These are phyloP conservation scores for Calonectria pteridis DNA, from an alignment of 2,329 filamentous ascomycete genomes.

Conservation along the genomic window DNA sequence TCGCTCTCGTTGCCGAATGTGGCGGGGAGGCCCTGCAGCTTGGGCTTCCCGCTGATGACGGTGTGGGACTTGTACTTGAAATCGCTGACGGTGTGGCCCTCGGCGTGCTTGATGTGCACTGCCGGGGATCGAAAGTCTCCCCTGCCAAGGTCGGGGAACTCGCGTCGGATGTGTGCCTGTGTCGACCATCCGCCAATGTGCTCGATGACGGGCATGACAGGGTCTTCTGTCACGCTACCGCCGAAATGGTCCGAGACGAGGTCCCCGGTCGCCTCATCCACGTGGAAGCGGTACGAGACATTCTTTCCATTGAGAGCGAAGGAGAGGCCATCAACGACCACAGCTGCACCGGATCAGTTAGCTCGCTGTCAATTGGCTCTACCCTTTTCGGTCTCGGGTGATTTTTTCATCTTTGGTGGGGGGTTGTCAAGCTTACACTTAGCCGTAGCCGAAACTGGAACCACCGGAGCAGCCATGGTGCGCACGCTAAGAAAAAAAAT, in stretches of 20 bases:
- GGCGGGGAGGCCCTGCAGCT: slow-evolving; percentile 67
- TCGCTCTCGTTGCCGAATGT: slow-evolving; percentile 69
- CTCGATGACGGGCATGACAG: slow-evolving; percentile 53
- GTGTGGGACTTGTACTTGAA: slow-evolving; percentile 70
- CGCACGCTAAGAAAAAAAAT: neutral
- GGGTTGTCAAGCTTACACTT: neutral
- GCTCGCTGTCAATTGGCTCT: neutral
- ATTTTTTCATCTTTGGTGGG: neutral
- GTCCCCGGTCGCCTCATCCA: slow-evolving; percentile 67
- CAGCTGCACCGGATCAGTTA: slow-evolving; percentile 50
- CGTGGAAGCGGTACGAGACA: slow-evolving; percentile 74
- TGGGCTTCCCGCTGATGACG: slow-evolving; percentile 68
- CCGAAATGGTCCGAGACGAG: slow-evolving; percentile 73
- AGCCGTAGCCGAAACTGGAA: neutral
- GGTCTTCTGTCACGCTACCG: slow-evolving; percentile 64
- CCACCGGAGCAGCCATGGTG: neutral
- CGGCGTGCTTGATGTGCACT: slow-evolving; percentile 69
- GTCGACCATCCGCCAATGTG: slow-evolving; percentile 64
- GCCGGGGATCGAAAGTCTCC: slow-evolving; percentile 74
- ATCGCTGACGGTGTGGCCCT: slow-evolving; percentile 69
- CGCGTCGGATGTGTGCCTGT: slow-evolving; percentile 65
- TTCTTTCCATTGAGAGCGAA: slow-evolving; percentile 69
- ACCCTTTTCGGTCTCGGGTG: neutral
- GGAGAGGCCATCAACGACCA: slow-evolving; percentile 65
- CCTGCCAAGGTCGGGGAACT: slow-evolving; percentile 74